phyloP scores from a whole-genome alignment of 306 rosid genomes.

The Macrotyloma uniflorum region DNA sequence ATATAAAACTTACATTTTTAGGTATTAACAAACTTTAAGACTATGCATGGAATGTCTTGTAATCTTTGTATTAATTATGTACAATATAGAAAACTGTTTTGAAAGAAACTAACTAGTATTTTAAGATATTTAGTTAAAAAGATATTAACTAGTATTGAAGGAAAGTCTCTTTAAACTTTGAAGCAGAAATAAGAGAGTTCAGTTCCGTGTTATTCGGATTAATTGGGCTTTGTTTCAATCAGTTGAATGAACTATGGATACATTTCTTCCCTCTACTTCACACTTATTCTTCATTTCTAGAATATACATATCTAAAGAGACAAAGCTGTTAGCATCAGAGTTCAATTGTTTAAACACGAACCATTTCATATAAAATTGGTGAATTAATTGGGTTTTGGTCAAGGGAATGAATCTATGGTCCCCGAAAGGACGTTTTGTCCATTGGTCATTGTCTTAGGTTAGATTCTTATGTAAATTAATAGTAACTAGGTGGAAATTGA shows the following conservation, averaged over 20 bases:
- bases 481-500: not conserved
- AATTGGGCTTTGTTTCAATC: constrained; percentile 5
- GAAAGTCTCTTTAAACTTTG: not conserved
- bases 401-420: constrained; percentile 23
- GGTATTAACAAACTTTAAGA: not conserved
- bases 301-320: not conserved
- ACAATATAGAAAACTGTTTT: too few species aligned
- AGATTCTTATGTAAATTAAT: constrained; percentile 28
- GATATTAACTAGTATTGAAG: too few species aligned
- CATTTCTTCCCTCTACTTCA: not conserved
- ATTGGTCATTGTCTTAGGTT: not conserved
- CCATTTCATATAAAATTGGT: not conserved
- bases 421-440: constrained; percentile 1
- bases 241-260: not conserved
- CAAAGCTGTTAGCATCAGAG: not conserved
- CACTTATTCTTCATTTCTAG: not conserved
- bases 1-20: not conserved
- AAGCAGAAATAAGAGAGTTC: not conserved
- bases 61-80: not conserved
- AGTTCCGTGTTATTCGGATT: not conserved
- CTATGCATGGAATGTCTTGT: not conserved
- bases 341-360: constrained; percentile 1
- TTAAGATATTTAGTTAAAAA: too few species aligned
- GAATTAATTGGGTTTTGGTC: constrained; percentile 3
- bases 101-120: not conserved